Evolutionary conservation across 306 rosid genomes (phyloP), one percentile per base, ranked within the genome.

Genomic region (Hippophae tibetana): DNA sequence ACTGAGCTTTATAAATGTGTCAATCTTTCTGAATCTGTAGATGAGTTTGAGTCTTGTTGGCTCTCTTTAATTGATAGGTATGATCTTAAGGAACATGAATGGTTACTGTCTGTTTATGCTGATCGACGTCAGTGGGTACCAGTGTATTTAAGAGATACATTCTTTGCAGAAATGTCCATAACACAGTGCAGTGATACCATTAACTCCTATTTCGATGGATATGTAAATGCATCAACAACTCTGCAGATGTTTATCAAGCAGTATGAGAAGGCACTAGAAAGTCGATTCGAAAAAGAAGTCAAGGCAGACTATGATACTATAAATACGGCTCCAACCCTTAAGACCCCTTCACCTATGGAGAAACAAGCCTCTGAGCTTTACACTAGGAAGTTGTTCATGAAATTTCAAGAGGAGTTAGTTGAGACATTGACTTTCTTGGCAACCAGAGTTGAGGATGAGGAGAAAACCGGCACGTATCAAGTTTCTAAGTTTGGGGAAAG

Each of bases 151-250:
- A 74, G 74, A 52, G 67, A 63, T 23, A 47, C 70, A 27, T 74
- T 74, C 53, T 74, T 63, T 68, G 74, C 70, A 40, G 74, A 74
- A 68, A 68, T 74, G 74, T 63, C 74, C 3, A 64, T 68, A 58
- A 68, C 78, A 43, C 74, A 74, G 43, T 45, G 62, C 18, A 74
- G 74, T 14, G 68, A 74, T 14, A 74, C 55, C 74, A 69, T 69
- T 67, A 74, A 74, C 51, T 74, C 71, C n/a, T 74, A 74, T 60
- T 74, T 74, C 58, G 79, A 69, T 54, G 79, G 79, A 49, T 74
- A 68, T 74, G 41, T 74, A 60, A 74, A 69, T 59, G 74, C 74
- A 54, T 74, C 79, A 47, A 74, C 74, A 59, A 58, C 71, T 8
- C 56, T 74, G 5, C 74, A 64, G 47, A 58, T 68, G 48, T 69